These are phyloP conservation scores for Albugo laibachii DNA, from an alignment of 352 stramenopile genomes.

Conservation along the genomic window DNA sequence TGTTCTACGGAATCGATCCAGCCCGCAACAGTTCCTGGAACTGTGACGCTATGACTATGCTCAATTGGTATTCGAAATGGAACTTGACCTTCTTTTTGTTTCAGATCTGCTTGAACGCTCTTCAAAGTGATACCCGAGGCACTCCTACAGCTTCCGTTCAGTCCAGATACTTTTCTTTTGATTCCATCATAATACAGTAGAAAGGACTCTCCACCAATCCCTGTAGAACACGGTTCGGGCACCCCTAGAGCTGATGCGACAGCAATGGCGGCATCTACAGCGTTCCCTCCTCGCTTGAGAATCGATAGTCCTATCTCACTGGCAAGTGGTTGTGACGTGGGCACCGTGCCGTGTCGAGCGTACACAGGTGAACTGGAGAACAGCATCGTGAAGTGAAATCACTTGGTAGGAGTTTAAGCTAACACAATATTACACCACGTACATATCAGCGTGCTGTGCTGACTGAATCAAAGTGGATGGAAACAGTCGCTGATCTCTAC, in stretches of 20 bases:
- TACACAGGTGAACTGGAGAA: constrained; percentile 70
- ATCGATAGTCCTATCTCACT: constrained; percentile 82
- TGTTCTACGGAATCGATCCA: constrained; percentile 82
- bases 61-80: constrained; percentile 19
- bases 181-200: constrained; percentile 85
- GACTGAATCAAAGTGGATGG: too few relatives aligned
- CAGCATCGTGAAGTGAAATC: too few relatives aligned
- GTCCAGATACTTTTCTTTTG: constrained; percentile 55
- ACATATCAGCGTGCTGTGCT: too few relatives aligned
- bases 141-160: constrained; percentile 87
- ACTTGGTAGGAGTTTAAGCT: too few relatives aligned
- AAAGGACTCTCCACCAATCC: constrained; percentile 88
- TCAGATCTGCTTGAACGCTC: constrained; percentile 20
- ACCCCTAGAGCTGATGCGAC: constrained; percentile 33
- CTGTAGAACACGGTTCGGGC: constrained; percentile 56
- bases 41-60: constrained; percentile 50
- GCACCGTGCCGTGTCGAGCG: constrained; percentile 79
- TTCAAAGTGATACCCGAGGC: constrained; percentile 68
- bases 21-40: constrained; percentile 84
- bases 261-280: constrained; percentile 81
- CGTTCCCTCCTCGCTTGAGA: constrained; percentile 81
- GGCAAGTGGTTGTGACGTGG: constrained; percentile 87
- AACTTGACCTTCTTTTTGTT: constrained; percentile 7
- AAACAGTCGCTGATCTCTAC: too few relatives aligned
- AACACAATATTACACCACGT: too few relatives aligned